Conservation (phyloP, 495 filamentous ascomycete species). For the Penicillium cosmopolitanum region DNA sequence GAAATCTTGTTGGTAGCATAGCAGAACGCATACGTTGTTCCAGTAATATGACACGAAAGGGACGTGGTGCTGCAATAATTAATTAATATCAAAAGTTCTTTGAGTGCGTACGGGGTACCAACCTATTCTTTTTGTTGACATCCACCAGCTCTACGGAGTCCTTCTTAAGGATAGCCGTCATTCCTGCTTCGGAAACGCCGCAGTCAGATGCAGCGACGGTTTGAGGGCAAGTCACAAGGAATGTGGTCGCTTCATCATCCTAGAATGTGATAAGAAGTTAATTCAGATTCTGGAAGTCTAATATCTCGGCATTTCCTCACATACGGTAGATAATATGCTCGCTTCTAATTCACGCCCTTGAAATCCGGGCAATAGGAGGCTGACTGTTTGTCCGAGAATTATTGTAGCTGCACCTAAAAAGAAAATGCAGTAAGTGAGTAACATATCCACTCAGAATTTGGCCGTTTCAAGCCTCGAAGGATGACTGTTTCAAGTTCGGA, state of each 20-base stretch:
- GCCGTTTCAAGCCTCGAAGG: neutral
- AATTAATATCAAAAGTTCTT: no score
- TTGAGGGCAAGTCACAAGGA: neutral
- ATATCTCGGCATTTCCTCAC: no score
- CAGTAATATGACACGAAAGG: neutral
- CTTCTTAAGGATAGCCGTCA: no score
- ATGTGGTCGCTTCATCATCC: neutral
- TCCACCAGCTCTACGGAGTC: no score
- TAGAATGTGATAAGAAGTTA: neutral
- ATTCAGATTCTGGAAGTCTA: neutral
- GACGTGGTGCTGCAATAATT: no score
- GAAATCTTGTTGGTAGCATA: neutral
- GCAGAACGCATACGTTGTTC: slow-evolving; percentile 4
- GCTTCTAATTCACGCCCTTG: neutral
- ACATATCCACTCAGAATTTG: neutral
- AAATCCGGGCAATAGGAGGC: neutral
- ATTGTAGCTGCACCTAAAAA: neutral
- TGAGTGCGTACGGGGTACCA: no score
- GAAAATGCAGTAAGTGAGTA: neutral
- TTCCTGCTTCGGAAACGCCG: no score
- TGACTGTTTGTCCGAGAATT: neutral
- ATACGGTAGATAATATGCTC: neutral
- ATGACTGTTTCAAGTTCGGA: neutral
- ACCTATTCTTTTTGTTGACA: no score
- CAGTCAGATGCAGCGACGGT: no score